Base-by-base conservation (phyloP, 2,329 filamentous ascomycete species). In the Phialemoniopsis sp. region DNA sequence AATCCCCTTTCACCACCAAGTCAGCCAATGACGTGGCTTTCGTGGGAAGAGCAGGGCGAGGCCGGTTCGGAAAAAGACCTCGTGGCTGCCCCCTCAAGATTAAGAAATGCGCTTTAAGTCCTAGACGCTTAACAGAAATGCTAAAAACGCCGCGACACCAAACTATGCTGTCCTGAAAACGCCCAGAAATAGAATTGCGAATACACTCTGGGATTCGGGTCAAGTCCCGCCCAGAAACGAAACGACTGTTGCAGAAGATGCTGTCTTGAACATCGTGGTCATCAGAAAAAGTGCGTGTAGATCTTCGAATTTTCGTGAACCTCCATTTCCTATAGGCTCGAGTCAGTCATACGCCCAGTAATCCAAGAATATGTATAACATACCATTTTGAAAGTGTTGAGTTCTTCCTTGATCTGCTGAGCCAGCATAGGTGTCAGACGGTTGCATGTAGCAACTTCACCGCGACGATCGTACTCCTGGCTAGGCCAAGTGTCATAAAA, bases 331-430 rank as follows among this genome's bases (percentile, higher is more conserved):
- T 97, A 46, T 30, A 39, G 13, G 10, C n/a, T 31, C 13, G 28
- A 29, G 21, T 6, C 14, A 14, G 10, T 32, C 7, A 14, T 13
- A 21, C n/a, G 19, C 6, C 18, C n/a, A 10, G 9, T n/a, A 14
- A 78, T 70, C 49, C 46, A 36, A 34, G 26, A 29, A 44, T 49
- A 40, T 38, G 39, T n/a, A n/a, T n/a, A n/a, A n/a, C 82, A 46
- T 70, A 93, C 89, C 93, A 98, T 98, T 66, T 98, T 98, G 76
- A 98, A 98, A 53, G 84, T 94, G 68, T 98, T 98, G 53, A 98
- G 79, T 69, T 98, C 93, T 68, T 98, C 93, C 68, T 97, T 97
- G 68, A 98, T 98, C 64, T 98, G 93, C 67, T 98, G 93, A 34
- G 93, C 93, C 47, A 98, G 78, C 77, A 96, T 90, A 12, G 93